Base-by-base conservation (phyloP, 306 rosid species). In the Rubus idaeus region DNA sequence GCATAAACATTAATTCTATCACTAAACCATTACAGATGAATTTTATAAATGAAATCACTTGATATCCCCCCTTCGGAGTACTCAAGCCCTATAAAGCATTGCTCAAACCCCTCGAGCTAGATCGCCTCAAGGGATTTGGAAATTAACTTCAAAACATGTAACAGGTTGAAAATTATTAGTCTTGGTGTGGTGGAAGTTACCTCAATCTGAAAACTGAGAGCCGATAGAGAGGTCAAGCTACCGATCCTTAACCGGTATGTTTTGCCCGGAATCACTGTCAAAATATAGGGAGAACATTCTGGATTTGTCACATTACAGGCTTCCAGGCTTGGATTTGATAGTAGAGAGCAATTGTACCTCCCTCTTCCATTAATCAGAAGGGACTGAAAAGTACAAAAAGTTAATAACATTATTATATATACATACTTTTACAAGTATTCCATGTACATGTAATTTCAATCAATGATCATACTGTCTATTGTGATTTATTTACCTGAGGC, bases 311-410 rank as follows among this genome's bases (percentile, higher is more conserved):
- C 9, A 77, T 90, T 87, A 58, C 98, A 94, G 26, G 6, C 55
- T 14, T 13, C 68, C 42, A 42, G 73, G 79, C 71, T 83, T 46
- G 88, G 74, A 39, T 79, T 3, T n/a, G 79, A 37, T 68, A 79
- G 21, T 10, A 26, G 30, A 13, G 93, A 87, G 85, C 98, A 94
- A 75, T 89, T 75, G 93, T 85, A 91, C 75, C 77, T 90, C 75
- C 98, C 97, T 84, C 77, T 94, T 81, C 97, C 98, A 72, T 94
- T 82, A 13, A 94, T 90, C 79, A 94, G 47, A 80, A 94, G 97
- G 20, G 97, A 90, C 96, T 93, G 90, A 0, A 12, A 78, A 65
- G 8, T 65, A 91, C 86, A 23, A 0, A 1, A 72, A 53, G 18
- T 72, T 18, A 3, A n/a, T 40, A 41, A 14, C 6, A 37, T 35